Evolutionary conservation across 345 rosid species (phyloP).

Genomic region (Ceriops zippeliana): DNA sequence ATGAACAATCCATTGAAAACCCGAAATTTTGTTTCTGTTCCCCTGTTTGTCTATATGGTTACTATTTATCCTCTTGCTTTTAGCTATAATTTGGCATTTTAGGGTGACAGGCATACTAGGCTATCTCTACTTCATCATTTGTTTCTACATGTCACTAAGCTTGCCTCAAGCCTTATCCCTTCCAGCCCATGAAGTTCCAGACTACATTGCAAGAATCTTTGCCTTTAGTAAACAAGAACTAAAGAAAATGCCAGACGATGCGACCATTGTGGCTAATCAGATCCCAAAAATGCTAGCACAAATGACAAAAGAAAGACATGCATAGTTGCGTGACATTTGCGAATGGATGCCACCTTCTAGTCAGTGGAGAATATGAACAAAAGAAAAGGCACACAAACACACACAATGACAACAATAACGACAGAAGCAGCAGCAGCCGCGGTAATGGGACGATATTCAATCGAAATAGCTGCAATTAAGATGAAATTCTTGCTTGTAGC

Average conservation of each 20-base stretch:
- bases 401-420: not conserved
- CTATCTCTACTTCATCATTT: not conserved
- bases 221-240: not conserved
- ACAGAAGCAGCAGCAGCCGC: not conserved
- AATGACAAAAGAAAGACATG: not conserved
- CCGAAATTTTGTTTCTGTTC: slow-evolving; percentile 14
- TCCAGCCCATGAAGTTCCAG: not conserved
- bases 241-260: too few relatives aligned
- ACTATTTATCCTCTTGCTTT: slow-evolving; percentile 6
- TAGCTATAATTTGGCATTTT: not conserved
- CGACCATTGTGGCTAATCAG: too few relatives aligned
- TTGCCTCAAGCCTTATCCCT: not conserved
- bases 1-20: slow-evolving; percentile 3
- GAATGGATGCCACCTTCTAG: not conserved
- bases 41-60: slow-evolving; percentile 28
- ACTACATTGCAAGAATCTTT: not conserved
- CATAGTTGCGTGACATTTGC: not conserved
- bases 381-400: not conserved
- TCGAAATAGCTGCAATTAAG: too few relatives aligned
- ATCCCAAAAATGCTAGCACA: not conserved
- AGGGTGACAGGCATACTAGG: not conserved
- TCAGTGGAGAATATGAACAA: too few relatives aligned
- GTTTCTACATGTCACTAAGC: not conserved
- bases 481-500: too few relatives aligned
- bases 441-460: too few relatives aligned